Percentiles rank a stretch among this genome's conserved stretches.
These are phyloP conservation scores for Saccharomycopsis selenospora DNA, from an alignment of 805 yeast species.

Conservation along the genomic window DNA sequence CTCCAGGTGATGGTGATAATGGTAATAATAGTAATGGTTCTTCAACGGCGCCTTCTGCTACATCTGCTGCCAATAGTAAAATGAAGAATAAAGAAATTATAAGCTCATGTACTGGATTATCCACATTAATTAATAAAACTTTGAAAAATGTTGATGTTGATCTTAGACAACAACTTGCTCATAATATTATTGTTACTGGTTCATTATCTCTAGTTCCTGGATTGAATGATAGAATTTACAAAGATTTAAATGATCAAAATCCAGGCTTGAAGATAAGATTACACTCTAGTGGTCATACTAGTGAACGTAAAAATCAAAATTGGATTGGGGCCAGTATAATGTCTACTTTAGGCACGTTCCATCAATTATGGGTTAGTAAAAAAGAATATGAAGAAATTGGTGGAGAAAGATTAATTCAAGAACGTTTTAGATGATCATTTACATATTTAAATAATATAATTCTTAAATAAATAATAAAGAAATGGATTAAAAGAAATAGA, in stretches of 20 bases:
- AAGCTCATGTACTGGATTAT: constrained; percentile 11
- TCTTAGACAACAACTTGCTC: constrained; percentile 77
- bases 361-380: constrained; percentile 88
- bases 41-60: not conserved
- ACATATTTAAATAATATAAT: not conserved
- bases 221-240: constrained; percentile 64
- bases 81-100: not conserved
- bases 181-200: constrained; percentile 83
- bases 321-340: constrained; percentile 93
- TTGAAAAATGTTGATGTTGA: constrained; percentile 60
- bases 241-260: constrained; percentile 59
- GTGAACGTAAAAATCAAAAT: constrained; percentile 71
- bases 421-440: constrained; percentile 60
- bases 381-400: constrained; percentile 87
- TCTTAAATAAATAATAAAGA: too few species aligned
- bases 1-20: constrained; percentile 23
- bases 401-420: constrained; percentile 66
- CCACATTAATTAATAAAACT: constrained; percentile 19
- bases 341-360: constrained; percentile 87
- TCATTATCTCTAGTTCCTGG: constrained; percentile 78
- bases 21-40: constrained; percentile 25
- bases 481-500: too few species aligned
- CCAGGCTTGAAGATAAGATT: constrained; percentile 84
- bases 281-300: constrained; percentile 69
- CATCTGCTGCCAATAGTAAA: not conserved